These are phyloP conservation scores for Fraxinus anomala DNA, from an alignment of 257 asterid species.

Conservation along the genomic window DNA sequence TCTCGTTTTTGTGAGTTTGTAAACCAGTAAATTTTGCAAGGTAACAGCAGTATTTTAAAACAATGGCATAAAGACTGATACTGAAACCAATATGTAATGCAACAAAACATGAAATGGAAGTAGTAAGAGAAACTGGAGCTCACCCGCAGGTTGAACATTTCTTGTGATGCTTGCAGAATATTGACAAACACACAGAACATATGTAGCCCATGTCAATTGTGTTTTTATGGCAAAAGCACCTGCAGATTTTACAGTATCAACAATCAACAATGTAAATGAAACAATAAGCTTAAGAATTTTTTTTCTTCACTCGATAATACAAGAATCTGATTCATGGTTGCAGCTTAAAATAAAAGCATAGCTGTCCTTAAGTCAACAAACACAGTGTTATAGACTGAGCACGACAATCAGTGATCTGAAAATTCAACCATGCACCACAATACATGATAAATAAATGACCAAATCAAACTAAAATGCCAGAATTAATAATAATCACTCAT, in stretches of 20 bases:
- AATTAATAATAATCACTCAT: neutral
- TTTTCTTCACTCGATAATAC: neutral
- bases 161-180: constrained; percentile 89
- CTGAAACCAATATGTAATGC: neutral
- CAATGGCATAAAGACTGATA: neutral
- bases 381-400: neutral
- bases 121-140: constrained; percentile 30
- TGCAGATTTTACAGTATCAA: constrained; percentile 31
- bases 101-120: neutral
- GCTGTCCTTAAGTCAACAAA: neutral
- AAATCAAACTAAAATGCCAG: neutral
- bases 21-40: neutral
- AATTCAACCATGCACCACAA: neutral
- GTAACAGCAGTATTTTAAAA: neutral
- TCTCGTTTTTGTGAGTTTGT: neutral
- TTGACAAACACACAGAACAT: constrained; percentile 91
- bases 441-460: neutral
- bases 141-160: constrained; percentile 95
- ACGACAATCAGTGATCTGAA: neutral
- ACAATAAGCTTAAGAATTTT: neutral
- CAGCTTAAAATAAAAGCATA: neutral
- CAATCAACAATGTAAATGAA: neutral
- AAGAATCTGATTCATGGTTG: neutral
- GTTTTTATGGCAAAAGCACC: constrained; percentile 94
- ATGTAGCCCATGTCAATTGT: constrained; percentile 93